A percentile compares a stretch with the other conserved stretches of the same genome.
phyloP scores from a whole-genome alignment of 2,329 filamentous ascomycete genomes.

The Beauveria sp. region DNA sequence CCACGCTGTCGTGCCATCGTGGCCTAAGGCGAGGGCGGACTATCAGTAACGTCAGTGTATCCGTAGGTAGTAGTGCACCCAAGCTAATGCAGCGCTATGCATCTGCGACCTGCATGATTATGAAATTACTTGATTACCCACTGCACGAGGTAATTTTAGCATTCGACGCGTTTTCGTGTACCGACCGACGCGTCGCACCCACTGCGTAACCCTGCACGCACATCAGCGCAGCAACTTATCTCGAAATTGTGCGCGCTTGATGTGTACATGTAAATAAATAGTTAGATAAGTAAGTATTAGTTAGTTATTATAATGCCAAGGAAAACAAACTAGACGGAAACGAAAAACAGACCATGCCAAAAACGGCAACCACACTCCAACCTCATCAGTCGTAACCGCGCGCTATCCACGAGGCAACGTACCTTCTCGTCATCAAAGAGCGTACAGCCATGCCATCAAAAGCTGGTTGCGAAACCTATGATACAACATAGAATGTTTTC shows the following conservation, averaged over 20 bases:
- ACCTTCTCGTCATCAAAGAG: neutral
- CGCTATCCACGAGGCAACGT: no score
- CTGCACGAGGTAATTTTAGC: slow-evolving; percentile 6
- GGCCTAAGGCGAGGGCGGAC: neutral
- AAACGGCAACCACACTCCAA: no score
- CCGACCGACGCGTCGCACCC: neutral
- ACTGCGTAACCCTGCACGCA: neutral
- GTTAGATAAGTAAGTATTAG: no score
- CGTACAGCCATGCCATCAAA: neutral
- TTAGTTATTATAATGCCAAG: no score
- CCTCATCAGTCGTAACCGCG: no score
- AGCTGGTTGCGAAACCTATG: neutral
- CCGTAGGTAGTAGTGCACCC: no score
- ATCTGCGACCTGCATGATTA: slow-evolving; percentile 6
- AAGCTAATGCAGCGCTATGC: neutral
- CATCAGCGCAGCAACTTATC: neutral
- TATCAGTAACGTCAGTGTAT: neutral
- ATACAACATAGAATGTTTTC: no score
- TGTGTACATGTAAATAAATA: no score
- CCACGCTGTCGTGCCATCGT: neutral
- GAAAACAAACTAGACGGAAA: no score
- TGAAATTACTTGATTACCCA: neutral
- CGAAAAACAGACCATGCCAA: no score
- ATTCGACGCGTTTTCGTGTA: neutral
- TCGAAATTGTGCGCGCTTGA: neutral